Base-by-base conservation (phyloP, 164 flowering plant genomes). In the Piper longum region DNA sequence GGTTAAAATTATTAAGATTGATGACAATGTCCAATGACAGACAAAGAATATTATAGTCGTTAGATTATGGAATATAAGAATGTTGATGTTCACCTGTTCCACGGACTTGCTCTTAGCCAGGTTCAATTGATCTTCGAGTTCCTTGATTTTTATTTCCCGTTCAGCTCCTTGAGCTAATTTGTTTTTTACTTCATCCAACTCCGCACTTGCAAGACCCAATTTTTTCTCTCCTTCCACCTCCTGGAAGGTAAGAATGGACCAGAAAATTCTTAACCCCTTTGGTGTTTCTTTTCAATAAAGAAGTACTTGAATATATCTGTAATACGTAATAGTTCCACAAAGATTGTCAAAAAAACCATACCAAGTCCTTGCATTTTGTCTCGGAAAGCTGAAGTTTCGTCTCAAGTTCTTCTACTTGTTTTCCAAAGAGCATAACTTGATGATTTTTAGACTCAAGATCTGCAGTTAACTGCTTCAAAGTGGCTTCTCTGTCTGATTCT, bases 401-500 rank as follows among this genome's bases (percentile, higher is more conserved):
- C 72, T 87, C 77, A 16, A 87, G 82, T 45, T 87, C 92, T 70
- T 81, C 80, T 17, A 87, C 61, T 68, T 81, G 82, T 58, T 80
- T 76, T 72, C 80, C 80, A 1, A 87, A 67, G 63, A 73, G 67
- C 40, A 43, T 4, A 54, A 78, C 68, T 69, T 83, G 77, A 63
- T 83, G 72, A 43, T 64, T 74, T 81, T 87, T 89, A 11, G 83
- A 84, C 69, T 81, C 92, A 59, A 86, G 74, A 63, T 85, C 89
- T 62, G 70, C 81, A 42, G 58, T 71, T 41, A 80, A 79, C 51
- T 66, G 59, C 72, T 80, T 85, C 54, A 67, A 52, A 42, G 82
- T 65, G 58, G 80, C 77, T 64, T 86, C 86, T 52, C 36, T 64
- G 66, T 91, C 95, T 51, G 72, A 41, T 45, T 74, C 79, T 57